Conservation (phyloP, 116 monocot genomes). For the Dioscorea cayenensis region DNA sequence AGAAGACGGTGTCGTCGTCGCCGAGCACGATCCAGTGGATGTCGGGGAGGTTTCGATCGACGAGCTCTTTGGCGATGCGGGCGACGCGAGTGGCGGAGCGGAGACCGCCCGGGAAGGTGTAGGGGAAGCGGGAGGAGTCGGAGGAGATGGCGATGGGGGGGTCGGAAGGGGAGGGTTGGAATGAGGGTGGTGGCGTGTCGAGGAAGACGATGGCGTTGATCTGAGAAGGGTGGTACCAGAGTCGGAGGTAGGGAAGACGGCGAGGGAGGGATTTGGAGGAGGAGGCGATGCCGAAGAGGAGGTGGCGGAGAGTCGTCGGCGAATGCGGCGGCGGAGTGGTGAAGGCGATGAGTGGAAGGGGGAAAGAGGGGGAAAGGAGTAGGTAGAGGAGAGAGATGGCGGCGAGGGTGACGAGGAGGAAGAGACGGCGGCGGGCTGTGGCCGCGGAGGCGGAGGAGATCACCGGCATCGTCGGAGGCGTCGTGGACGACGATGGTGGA, state of each 20-base stretch:
- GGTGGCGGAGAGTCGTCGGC: constrained; percentile 14
- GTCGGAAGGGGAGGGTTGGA: neutral
- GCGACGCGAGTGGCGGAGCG: constrained; percentile 52
- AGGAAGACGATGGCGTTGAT: constrained; percentile 54
- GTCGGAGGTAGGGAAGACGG: constrained; percentile 29
- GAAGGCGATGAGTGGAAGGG: neutral
- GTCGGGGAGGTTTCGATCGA: constrained; percentile 15
- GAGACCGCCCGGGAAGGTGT: constrained; percentile 31
- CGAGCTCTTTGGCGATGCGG: constrained; percentile 40
- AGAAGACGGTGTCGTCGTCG: constrained; percentile 57
- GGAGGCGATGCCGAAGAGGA: constrained; percentile 53
- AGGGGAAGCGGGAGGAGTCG: constrained; percentile 47
- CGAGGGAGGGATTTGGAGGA: constrained; percentile 21
- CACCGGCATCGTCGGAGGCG: too few species aligned
- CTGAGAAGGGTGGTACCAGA: constrained; percentile 44
- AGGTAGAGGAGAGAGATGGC: constrained; percentile 6
- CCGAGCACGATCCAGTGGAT: constrained; percentile 58
- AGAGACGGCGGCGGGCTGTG: neutral
- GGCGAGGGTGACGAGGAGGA: constrained; percentile 2
- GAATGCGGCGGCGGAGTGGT: neutral
- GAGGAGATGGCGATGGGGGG: constrained; percentile 17
- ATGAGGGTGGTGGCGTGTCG: constrained; percentile 13
- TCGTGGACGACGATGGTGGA: too few species aligned
- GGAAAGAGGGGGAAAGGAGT: constrained; percentile 2
- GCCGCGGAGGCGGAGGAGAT: too few species aligned